phyloP scores from a whole-genome alignment of 1,139 yeast species.

The Geotrichum candidum region DNA sequence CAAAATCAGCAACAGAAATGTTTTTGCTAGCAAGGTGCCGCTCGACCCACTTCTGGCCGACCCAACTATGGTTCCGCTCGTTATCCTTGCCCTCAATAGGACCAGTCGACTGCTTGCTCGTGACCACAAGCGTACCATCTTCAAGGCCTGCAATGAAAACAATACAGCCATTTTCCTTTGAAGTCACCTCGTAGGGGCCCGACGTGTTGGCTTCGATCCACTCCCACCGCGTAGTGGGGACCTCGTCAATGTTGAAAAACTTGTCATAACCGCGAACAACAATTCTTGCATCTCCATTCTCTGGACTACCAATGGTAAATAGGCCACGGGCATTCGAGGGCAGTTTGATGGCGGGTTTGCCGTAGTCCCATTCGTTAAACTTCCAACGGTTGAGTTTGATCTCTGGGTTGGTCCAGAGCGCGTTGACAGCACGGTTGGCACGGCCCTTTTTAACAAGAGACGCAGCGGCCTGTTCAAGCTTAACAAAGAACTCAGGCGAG shows the following conservation, averaged over 20 bases:
- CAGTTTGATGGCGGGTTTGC: constrained; percentile 45
- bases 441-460: constrained; percentile 20
- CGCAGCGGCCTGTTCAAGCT: constrained; percentile 9
- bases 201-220: constrained; percentile 43
- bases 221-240: constrained; percentile 46
- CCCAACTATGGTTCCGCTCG: constrained; percentile 64
- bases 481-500: constrained; percentile 2
- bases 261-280: constrained; percentile 89
- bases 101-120: constrained; percentile 89
- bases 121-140: constrained; percentile 68
- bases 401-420: constrained; percentile 30
- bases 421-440: constrained; percentile 24
- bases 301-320: constrained; percentile 46
- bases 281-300: constrained; percentile 36
- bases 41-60: constrained; percentile 57
- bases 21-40: constrained; percentile 45
- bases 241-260: constrained; percentile 79
- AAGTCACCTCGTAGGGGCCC: constrained; percentile 78
- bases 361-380: constrained; percentile 85
- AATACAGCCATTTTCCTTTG: constrained; percentile 93
- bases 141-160: constrained; percentile 70
- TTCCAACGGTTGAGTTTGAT: constrained; percentile 51
- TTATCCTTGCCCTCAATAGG: constrained; percentile 34
- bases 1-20: constrained; percentile 47
- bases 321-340: constrained; percentile 83